Percentiles rank a stretch among this genome's conserved stretches.
Evolutionary conservation across 306 rosid species (phyloP).

Genomic region (Datisca glomerata): DNA sequence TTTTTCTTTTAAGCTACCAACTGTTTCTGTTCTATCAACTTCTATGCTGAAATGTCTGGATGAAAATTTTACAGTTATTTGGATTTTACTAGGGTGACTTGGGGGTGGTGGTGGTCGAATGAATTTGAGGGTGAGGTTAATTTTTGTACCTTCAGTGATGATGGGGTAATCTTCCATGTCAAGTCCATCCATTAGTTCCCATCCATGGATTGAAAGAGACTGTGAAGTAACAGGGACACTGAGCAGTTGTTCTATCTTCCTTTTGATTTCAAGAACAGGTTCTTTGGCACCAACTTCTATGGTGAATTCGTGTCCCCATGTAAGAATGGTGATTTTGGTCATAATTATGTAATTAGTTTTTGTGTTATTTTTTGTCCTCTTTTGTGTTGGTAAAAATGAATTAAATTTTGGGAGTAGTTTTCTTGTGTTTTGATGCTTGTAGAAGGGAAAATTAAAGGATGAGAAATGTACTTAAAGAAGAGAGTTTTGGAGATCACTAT

Average conservation of each 20-base stretch:
- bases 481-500: too few species aligned
- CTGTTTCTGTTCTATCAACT: constrained; percentile 55
- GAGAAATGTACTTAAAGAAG: neutral
- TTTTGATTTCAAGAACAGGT: constrained; percentile 49
- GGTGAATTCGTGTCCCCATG: constrained; percentile 29
- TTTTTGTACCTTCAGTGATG: constrained; percentile 55
- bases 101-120: constrained; percentile 8
- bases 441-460: neutral
- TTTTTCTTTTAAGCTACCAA: constrained; percentile 63
- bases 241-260: constrained; percentile 54
- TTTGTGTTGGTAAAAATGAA: too few species aligned
- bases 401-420: too few species aligned
- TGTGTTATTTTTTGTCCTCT: too few species aligned
- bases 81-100: constrained; percentile 25
- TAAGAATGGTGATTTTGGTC: constrained; percentile 32
- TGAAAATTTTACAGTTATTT: constrained; percentile 37
- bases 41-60: constrained; percentile 41
- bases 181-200: constrained; percentile 74
- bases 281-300: constrained; percentile 51
- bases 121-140: constrained; percentile 44
- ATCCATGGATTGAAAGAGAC: constrained; percentile 45
- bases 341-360: too few species aligned
- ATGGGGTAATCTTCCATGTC: constrained; percentile 92
- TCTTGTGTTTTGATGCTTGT: constrained; percentile 3
- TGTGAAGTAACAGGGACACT: constrained; percentile 53